Evolutionary conservation across 306 rosid species (phyloP).

Genomic region (Quercus cerris): DNA sequence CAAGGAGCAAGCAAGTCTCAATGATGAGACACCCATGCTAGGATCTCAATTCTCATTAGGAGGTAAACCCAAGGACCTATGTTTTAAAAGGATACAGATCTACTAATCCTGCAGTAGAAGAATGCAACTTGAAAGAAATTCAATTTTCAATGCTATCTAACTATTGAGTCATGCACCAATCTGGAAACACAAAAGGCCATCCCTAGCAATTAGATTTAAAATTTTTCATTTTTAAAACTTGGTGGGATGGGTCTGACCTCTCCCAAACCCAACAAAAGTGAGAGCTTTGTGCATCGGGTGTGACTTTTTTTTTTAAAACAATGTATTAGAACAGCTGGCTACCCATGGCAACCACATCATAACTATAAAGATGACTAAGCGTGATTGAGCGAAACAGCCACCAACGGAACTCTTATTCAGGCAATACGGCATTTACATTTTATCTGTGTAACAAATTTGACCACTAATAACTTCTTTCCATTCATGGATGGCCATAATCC

Average conservation of each 20-base stretch:
- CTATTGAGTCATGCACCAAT: not conserved
- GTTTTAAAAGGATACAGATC: not conserved
- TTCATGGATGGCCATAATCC: not conserved
- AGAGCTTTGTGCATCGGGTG: too few relatives aligned
- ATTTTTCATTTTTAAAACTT: too few relatives aligned
- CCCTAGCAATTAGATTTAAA: not conserved
- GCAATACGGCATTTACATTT: not conserved
- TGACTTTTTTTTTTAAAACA: not conserved
- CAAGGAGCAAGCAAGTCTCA: too few relatives aligned
- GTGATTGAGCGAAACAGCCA: too few relatives aligned
- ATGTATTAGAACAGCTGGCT: not conserved
- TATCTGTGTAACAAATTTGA: not conserved
- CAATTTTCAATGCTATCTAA: not conserved
- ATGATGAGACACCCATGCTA: too few relatives aligned
- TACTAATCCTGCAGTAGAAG: not conserved
- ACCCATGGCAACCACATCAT: not conserved
- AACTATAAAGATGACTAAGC: not conserved
- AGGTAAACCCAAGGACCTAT: too few relatives aligned
- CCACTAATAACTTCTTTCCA: not conserved
- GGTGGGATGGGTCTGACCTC: too few relatives aligned
- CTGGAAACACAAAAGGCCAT: not conserved
- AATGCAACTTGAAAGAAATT: not conserved
- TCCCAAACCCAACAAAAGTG: too few relatives aligned
- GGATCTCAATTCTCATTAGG: too few relatives aligned
- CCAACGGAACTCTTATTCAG: too few relatives aligned